Percentiles rank a stretch among this genome's conserved stretches.
Conservation (phyloP, 2,329 filamentous ascomycete species). For the Aspergillus unguis region DNA sequence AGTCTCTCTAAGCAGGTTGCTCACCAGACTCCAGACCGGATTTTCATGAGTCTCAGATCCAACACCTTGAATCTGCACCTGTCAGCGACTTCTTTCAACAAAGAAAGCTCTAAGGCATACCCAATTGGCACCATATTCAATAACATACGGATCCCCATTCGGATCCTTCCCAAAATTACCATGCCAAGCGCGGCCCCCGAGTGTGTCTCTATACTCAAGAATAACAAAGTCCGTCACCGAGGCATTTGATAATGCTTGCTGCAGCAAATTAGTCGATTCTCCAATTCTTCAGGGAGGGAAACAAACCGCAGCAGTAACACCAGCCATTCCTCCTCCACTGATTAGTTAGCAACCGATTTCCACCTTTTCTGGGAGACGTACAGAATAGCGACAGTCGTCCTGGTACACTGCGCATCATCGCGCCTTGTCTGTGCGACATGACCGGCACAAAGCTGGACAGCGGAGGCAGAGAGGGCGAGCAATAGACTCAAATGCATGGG, state of each 20-base stretch:
- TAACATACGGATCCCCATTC: slow-evolving; percentile 53
- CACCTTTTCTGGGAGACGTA: slow-evolving; percentile 14
- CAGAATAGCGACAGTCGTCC: slow-evolving; percentile 35
- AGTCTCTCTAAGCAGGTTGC: background rate
- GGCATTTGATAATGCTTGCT: slow-evolving; percentile 60
- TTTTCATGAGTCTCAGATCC: slow-evolving; percentile 38
- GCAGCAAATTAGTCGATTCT: slow-evolving; percentile 4
- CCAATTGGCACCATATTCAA: slow-evolving; percentile 70
- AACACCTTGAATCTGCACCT: slow-evolving; percentile 41
- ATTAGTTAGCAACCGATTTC: background rate
- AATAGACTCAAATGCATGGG: slow-evolving; percentile 4
- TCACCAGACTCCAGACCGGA: slow-evolving; percentile 55
- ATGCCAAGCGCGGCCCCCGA: slow-evolving; percentile 62
- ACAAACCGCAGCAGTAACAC: slow-evolving; percentile 59
- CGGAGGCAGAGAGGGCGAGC: background rate
- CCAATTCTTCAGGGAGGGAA: background rate
- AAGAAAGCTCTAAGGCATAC: slow-evolving; percentile 23
- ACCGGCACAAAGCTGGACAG: slow-evolving; percentile 2
- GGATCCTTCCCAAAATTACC: slow-evolving; percentile 53
- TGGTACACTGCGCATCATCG: slow-evolving; percentile 22
- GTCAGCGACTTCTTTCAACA: background rate
- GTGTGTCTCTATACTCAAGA: slow-evolving; percentile 59
- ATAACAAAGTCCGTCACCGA: slow-evolving; percentile 64
- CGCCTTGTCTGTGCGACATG: slow-evolving; percentile 20
- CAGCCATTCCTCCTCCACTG: slow-evolving; percentile 59